A percentile compares a stretch with the other conserved stretches of the same genome.
Evolutionary conservation across 306 rosid species (phyloP).

Genomic region (Datisca glomerata): DNA sequence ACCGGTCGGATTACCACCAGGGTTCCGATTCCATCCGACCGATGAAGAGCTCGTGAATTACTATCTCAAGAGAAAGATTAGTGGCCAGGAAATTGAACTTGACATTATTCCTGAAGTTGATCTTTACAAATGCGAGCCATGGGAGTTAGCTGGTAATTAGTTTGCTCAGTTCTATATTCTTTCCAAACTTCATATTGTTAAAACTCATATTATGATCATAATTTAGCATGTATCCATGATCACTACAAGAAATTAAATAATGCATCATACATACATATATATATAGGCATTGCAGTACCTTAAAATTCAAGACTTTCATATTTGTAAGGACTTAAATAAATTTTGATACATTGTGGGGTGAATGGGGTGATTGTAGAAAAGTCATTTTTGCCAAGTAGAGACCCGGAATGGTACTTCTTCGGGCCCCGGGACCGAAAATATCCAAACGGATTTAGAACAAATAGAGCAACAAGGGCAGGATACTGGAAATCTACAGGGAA

Average conservation of each 20-base stretch:
- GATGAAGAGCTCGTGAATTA: slow-evolving; percentile 96
- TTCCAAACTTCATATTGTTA: background rate
- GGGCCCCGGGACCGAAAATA: slow-evolving; percentile 91
- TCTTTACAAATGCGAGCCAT: slow-evolving; percentile 99
- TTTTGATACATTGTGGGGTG: background rate
- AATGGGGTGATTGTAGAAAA: slow-evolving; percentile 35
- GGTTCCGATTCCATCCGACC: slow-evolving; percentile 94
- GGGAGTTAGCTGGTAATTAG: slow-evolving; percentile 99
- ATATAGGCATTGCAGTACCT: no score
- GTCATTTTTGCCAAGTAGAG: slow-evolving; percentile 92
- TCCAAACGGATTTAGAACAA: slow-evolving; percentile 92
- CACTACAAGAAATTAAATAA: background rate
- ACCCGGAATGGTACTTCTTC: slow-evolving; percentile 98
- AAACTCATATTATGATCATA: background rate
- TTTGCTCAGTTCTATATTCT: background rate
- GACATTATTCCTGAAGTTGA: slow-evolving; percentile 97
- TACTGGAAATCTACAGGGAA: slow-evolving; percentile 97
- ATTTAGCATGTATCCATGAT: background rate
- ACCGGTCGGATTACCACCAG: slow-evolving; percentile 96
- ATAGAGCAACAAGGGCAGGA: slow-evolving; percentile 93
- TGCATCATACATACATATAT: no score
- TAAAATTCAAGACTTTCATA: background rate
- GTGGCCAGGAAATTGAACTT: slow-evolving; percentile 89
- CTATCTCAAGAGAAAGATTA: slow-evolving; percentile 85
- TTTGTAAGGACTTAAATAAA: background rate